Evolutionary conservation across 1,284 basidiomycete species (phyloP).

Genomic region (Trichosporon coremiiforme): DNA sequence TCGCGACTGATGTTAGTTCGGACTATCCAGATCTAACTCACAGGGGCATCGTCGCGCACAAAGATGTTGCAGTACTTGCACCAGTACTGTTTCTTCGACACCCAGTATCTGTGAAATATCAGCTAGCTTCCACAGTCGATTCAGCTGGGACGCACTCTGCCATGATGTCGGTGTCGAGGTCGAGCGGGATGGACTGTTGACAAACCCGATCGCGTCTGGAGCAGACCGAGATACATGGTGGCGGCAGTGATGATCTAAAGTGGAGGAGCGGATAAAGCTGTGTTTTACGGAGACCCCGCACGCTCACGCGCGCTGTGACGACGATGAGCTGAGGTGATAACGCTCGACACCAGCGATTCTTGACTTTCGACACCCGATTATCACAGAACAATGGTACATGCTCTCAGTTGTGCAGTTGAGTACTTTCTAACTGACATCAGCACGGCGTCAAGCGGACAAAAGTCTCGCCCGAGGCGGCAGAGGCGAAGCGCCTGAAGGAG

Average conservation of each 20-base stretch:
- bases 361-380: neutral
- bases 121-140: neutral
- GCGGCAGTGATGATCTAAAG: neutral
- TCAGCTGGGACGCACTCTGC: conserved; percentile 31
- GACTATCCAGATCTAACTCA: conserved; percentile 34
- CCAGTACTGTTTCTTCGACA: conserved; percentile 60
- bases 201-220: neutral
- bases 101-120: conserved; percentile 54
- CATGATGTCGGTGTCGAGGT: conserved; percentile 28
- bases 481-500: conserved; percentile 70
- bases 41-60: conserved; percentile 87
- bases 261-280: conserved; percentile 8
- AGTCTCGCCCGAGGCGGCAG: conserved; percentile 66
- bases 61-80: conserved; percentile 59
- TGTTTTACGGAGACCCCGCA: neutral
- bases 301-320: neutral
- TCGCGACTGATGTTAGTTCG: conserved; percentile 63
- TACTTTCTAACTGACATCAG: conserved; percentile 42
- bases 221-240: neutral
- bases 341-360: neutral
- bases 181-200: neutral
- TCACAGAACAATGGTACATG: conserved; percentile 22
- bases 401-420: neutral
- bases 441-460: conserved; percentile 76
- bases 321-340: neutral